Evolutionary conservation across 163 green algal genomes (phyloP).

Genomic region (Prototheca wickerhamii): DNA sequence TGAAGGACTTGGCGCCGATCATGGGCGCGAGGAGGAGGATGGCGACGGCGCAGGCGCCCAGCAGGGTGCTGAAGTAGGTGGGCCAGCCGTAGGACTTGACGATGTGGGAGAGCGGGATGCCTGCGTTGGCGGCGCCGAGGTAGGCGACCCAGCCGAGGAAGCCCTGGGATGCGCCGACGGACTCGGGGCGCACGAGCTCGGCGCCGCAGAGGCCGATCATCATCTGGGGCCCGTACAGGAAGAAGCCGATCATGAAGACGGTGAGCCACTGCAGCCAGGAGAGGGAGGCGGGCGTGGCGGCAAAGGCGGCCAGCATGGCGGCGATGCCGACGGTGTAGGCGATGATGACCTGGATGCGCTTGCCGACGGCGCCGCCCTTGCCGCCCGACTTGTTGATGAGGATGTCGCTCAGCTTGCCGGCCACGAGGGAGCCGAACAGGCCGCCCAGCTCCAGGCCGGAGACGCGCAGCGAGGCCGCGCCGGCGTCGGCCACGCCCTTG

Average conservation of each 20-base stretch:
- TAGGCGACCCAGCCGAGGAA: slow-evolving; percentile 97
- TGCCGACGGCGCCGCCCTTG: slow-evolving; percentile 48
- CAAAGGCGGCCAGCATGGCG: slow-evolving; percentile 69
- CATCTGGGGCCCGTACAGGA: slow-evolving; percentile 87
- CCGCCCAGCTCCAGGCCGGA: slow-evolving; percentile 60
- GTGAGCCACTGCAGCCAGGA: slow-evolving; percentile 72
- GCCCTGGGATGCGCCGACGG: slow-evolving; percentile 85
- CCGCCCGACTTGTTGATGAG: slow-evolving; percentile 44
- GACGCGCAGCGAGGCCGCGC: slow-evolving; percentile 46
- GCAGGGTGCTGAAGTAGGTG: slow-evolving; percentile 51
- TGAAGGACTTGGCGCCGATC: slow-evolving; percentile 75
- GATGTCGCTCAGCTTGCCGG: slow-evolving; percentile 55
- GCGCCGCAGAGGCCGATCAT: slow-evolving; percentile 90
- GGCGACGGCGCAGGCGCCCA: slow-evolving; percentile 69
- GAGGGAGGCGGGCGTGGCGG: slow-evolving; percentile 51
- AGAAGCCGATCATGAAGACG: slow-evolving; percentile 94
- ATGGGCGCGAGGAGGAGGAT: slow-evolving; percentile 86
- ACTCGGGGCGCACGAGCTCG: slow-evolving; percentile 84
- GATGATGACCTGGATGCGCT: slow-evolving; percentile 57
- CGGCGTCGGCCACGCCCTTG: slow-evolving; percentile 78
- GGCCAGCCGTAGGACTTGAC: slow-evolving; percentile 88
- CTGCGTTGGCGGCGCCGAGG: slow-evolving; percentile 76
- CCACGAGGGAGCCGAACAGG: slow-evolving; percentile 44
- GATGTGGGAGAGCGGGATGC: slow-evolving; percentile 80
- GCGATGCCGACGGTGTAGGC: slow-evolving; percentile 81